phyloP scores from a whole-genome alignment of 208 protist species.

The Angomonas ambiguus region DNA sequence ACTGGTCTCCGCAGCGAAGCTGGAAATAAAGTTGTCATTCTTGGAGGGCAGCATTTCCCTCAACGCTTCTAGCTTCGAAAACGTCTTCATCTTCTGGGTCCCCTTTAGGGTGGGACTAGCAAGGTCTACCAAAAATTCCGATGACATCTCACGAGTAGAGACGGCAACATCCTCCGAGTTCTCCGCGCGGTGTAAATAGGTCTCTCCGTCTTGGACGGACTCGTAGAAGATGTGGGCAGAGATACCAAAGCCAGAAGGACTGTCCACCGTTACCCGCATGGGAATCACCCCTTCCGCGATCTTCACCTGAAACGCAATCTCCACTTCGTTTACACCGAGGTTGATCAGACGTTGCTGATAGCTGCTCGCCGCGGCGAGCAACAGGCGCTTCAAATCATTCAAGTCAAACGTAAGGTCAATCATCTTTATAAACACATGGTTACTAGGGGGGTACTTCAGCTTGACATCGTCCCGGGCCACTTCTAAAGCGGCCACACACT shows the following conservation, averaged over 20 bases:
- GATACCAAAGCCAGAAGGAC: conserved; percentile 69
- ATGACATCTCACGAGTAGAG: conserved; percentile 18
- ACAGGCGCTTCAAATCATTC: conserved; percentile 30
- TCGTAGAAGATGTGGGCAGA: conserved; percentile 86
- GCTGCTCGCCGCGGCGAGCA: conserved; percentile 45
- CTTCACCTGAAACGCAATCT: conserved; percentile 72
- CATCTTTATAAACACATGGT: conserved; percentile 86
- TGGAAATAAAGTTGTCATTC: conserved; percentile 11
- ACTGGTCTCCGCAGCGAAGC: conserved; percentile 11
- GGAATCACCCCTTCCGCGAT: conserved; percentile 54
- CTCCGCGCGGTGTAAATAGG: conserved; percentile 61
- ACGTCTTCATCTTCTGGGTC: conserved; percentile 16
- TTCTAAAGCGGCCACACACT: conserved; percentile 72
- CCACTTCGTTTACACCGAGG: conserved; percentile 74
- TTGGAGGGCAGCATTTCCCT: conserved; percentile 29
- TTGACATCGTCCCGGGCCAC: conserved; percentile 61
- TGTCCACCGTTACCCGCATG: conserved; percentile 81
- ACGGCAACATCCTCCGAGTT: conserved; percentile 60
- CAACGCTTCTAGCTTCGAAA: conserved; percentile 32
- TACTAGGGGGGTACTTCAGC: conserved; percentile 59
- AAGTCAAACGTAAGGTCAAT: conserved; percentile 80
- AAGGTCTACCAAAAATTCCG: conserved; percentile 37
- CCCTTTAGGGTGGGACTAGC: conserved; percentile 11
- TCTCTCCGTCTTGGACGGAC: conserved; percentile 43
- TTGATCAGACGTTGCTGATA: conserved; percentile 55